Base-by-base conservation (phyloP, 169 alveolate species). In the Plasmodium vivax region DNA sequence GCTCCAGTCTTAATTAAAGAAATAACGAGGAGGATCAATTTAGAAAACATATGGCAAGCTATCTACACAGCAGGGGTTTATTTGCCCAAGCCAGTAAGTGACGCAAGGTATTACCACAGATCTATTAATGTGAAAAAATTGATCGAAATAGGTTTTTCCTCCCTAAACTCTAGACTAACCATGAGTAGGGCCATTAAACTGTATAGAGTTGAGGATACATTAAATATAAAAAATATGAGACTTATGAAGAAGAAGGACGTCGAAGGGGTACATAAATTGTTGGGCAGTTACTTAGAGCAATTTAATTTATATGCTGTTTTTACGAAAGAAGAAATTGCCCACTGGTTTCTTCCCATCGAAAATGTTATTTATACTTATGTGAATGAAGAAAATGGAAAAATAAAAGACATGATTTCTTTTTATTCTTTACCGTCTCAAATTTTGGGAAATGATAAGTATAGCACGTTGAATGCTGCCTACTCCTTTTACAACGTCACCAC, bases 1-100 rank as follows among this genome's bases (percentile, higher is more conserved):
- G 99, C 99, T 47, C 99, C 98, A 27, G 98, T 98, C 14, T 95
- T 99, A 82, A 99, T 98, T 75, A 98, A 98, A 97, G 99, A 99
- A 97, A 97, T 99, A 12, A 99, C 99, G 1, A 96, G 99, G 83
- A 97, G 99, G 95, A 98, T 98, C 16, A 99, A 99, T 95, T 93
- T 98, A 75, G 97, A 97, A 93, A 97, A 97, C 84, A 96, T 98
- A 23, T 99, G 99, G 99, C 99, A 99, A 96, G 99, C 99, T 5
- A 98, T 96, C n/a, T 98, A 98, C 96, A 98, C 99, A 19, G 99
- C 99, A 27, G 99, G 99, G 0, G 98, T 98, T 30, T 98, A 98
- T 41, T 93, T 99, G 56, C 99, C 99, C 12, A 97, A 96, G 38
- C 99, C 99, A 2, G 96, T 99, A 34, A 96, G 99, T 58, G 96